Percentiles rank a stretch among this genome's conserved stretches.
phyloP scores from a whole-genome alignment of 23 red algal species.

The Pyropia haitanensis region DNA sequence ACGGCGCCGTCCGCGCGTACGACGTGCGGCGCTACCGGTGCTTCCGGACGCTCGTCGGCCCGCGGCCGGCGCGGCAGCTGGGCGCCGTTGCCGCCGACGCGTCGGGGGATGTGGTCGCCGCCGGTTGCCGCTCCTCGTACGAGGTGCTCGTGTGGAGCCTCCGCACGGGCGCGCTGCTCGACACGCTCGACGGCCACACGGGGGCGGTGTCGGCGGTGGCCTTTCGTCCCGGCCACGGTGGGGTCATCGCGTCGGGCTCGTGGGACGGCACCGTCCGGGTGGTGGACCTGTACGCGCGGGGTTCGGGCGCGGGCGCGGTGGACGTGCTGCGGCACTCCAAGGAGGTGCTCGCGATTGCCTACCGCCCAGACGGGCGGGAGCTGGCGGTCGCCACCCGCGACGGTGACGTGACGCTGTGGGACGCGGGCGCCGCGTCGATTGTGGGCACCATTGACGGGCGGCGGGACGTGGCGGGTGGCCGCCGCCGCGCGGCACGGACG shows the following conservation, averaged over 20 bases:
- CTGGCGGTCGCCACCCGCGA: constrained; percentile 59
- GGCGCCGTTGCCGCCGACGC: constrained; percentile 63
- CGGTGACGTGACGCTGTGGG: constrained; percentile 73
- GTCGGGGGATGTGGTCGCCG: constrained; percentile 83
- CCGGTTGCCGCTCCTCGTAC: constrained; percentile 76
- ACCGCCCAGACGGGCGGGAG: constrained; percentile 74
- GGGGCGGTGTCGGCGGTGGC: constrained; percentile 40
- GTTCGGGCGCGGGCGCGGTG: constrained; percentile 23
- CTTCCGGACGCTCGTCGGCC: constrained; percentile 72
- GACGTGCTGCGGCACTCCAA: constrained; percentile 70
- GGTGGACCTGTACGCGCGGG: constrained; percentile 80
- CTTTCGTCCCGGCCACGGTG: constrained; percentile 33
- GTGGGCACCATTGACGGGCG: constrained; percentile 71
- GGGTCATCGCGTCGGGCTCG: constrained; percentile 65
- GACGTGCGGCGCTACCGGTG: constrained; percentile 81
- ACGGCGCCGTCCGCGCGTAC: constrained; percentile 90
- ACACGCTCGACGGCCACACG: constrained; percentile 77
- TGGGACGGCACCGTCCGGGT: constrained; percentile 95
- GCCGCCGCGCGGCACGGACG: constrained; percentile 39
- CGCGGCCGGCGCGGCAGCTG: constrained; percentile 68
- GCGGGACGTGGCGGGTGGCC: constrained; percentile 64
- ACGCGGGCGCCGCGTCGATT: constrained; percentile 40
- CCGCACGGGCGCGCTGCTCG: constrained; percentile 76
- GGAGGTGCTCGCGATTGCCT: constrained; percentile 75
- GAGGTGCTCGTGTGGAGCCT: constrained; percentile 88